Percentiles rank a stretch among this genome's conserved stretches.
Evolutionary conservation across 176 grass and related monocot genomes (phyloP).

Genomic region (Aegilops longissima): DNA sequence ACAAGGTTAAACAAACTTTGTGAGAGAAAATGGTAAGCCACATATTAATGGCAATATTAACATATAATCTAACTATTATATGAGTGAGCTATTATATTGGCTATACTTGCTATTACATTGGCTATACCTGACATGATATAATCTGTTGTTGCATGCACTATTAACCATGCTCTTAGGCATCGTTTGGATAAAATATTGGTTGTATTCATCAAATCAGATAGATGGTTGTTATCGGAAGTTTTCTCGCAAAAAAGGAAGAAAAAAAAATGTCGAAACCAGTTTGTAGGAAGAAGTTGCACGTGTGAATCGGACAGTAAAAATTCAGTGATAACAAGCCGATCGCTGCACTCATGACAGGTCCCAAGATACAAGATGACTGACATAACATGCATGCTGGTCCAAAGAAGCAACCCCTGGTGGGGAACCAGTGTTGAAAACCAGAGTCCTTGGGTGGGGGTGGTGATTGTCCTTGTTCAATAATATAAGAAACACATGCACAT

Average conservation of each 20-base stretch:
- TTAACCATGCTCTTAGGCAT: too few species aligned
- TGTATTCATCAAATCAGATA: background rate
- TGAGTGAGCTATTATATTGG: too few species aligned
- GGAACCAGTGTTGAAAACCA: slow-evolving; percentile 23
- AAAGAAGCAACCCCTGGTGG: slow-evolving; percentile 39
- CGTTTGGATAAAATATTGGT: background rate
- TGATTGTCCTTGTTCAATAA: slow-evolving; percentile 19
- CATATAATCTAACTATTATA: too few species aligned
- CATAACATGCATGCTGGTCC: slow-evolving; percentile 20
- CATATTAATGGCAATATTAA: too few species aligned
- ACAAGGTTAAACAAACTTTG: too few species aligned
- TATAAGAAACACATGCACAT: slow-evolving; percentile 1
- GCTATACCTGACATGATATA: too few species aligned
- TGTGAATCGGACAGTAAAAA: background rate
- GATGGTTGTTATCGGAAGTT: background rate
- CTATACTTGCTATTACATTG: too few species aligned
- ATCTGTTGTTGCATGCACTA: too few species aligned
- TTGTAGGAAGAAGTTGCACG: background rate
- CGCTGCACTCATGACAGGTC: background rate
- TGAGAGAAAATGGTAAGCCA: too few species aligned
- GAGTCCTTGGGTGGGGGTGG: background rate
- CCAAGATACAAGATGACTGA: slow-evolving; percentile 11
- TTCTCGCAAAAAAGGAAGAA: background rate
- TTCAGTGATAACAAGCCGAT: background rate
- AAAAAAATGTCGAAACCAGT: background rate